Conservation (phyloP, 352 stramenopile species). For the Phytophthora syringae region DNA sequence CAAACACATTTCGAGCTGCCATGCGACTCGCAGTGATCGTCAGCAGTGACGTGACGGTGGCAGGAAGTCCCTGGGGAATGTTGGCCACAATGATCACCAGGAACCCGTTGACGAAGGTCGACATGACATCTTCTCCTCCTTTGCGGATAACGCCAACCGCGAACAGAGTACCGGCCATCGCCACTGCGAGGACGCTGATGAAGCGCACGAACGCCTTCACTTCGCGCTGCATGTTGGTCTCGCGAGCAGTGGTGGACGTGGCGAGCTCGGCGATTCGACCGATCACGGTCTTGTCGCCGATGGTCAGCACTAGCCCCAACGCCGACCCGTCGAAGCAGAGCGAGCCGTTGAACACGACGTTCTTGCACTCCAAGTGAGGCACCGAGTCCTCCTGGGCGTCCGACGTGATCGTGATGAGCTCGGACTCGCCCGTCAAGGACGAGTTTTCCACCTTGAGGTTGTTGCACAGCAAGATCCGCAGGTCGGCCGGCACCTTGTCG, state of each 20-base stretch:
- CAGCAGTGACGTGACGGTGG: constrained; percentile 89
- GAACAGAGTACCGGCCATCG: constrained; percentile 43
- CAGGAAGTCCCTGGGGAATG: constrained; percentile 91
- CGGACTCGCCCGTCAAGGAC: constrained; percentile 61
- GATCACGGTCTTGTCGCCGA: constrained; percentile 62
- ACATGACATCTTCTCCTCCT: constrained; percentile 40
- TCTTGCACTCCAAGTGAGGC: constrained; percentile 50
- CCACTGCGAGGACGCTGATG: constrained; percentile 44
- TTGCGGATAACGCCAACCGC: constrained; percentile 43
- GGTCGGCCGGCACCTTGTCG: constrained; percentile 60
- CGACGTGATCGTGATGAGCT: constrained; percentile 45
- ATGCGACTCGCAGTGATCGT: constrained; percentile 87
- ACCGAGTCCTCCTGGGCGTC: constrained; percentile 31
- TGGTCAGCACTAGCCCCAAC: constrained; percentile 47
- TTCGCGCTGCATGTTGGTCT: constrained; percentile 58
- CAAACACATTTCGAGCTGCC: constrained; percentile 85
- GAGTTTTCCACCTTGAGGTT: constrained; percentile 67
- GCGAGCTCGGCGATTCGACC: constrained; percentile 57
- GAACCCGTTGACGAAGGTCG: constrained; percentile 56
- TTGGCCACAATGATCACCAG: constrained; percentile 63
- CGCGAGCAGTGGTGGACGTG: constrained; percentile 31
- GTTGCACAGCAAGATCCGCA: constrained; percentile 52
- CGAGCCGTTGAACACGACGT: constrained; percentile 55
- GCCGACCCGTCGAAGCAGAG: constrained; percentile 54
- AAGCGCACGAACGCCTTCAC: constrained; percentile 55